A percentile compares a stretch with the other conserved stretches of the same genome.
Conservation (phyloP, 208 protist species). For the Acanthamoeba triangularis region DNA sequence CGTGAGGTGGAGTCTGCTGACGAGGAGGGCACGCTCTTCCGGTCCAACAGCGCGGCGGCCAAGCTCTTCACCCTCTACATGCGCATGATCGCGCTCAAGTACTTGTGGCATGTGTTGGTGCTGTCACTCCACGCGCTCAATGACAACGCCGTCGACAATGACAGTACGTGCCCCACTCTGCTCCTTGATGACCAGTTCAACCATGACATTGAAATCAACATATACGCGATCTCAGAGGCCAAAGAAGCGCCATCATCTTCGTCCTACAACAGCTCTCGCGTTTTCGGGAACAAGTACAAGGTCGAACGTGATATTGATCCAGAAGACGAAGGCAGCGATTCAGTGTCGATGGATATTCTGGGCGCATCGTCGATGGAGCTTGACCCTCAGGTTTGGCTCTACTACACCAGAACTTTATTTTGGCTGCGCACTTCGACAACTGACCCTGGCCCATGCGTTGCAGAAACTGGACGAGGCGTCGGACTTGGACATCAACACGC, state of each 20-base stretch:
- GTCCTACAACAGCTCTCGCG: not conserved
- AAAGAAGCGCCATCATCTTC: not conserved
- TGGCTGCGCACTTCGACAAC: not conserved
- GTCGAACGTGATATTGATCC: not conserved
- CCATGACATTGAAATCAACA: not conserved
- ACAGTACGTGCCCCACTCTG: not conserved
- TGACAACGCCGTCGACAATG: not conserved
- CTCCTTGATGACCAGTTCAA: not conserved
- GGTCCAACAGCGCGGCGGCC: conserved; percentile 34
- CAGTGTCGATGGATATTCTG: not conserved
- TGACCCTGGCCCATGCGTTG: not conserved
- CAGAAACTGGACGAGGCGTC: conserved; percentile 47
- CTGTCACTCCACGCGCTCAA: conserved; percentile 29
- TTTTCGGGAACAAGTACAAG: conserved; percentile 18
- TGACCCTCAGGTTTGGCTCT: conserved; percentile 48
- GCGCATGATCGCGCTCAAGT: not conserved
- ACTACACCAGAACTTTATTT: not conserved
- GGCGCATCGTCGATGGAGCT: conserved; percentile 26
- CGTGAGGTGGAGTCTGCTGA: not conserved
- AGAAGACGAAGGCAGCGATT: not conserved
- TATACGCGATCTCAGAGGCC: no score
- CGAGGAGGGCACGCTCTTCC: conserved; percentile 55
- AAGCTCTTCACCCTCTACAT: conserved; percentile 68
- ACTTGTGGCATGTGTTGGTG: conserved; percentile 47
- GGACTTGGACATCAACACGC: conserved; percentile 65